Base-by-base conservation (phyloP, 352 stramenopile species). In the Phytophthora pluvialis region DNA sequence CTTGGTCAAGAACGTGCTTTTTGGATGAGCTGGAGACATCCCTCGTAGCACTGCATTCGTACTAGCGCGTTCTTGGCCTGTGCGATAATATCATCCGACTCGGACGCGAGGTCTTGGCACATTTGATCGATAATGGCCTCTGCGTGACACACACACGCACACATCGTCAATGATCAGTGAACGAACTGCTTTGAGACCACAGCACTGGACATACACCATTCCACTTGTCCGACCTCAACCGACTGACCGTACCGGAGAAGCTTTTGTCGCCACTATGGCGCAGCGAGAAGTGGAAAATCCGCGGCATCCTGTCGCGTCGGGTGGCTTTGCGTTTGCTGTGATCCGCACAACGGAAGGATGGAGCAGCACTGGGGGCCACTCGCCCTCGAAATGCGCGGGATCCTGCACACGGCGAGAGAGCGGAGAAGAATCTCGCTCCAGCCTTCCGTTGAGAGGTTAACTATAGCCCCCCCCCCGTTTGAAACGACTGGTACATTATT, bases 11-110 rank as follows among this genome's bases (percentile, higher is more conserved):
- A 32, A 43, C 43, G 10, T 58, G 61, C 79, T 57, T 71, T 75
- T 48, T 86, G 80, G 36, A 88, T 81, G 10, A 84, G 61, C 8
- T 67, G 32, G 11, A 83, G 68, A 53, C 77, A 88, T 31, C 80
- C 74, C 3, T 78, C 54, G 56, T 88, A 88, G 39, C 60, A 56
- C 59, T 86, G 66, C 29, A 80, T 65, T 66, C 64, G 36, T 16
- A 39, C 29, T 29, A 86, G 42, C 25, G 77, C 72, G 25, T 53
- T 66, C 29, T 70, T 72, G 12, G 73, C 64, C 31, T 73, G 72
- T 18, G 51, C 43, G 21, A 86, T 62, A 31, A 86, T 60, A 15
- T 73, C 70, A 40, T 83, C 74, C 26, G 77, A 58, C 32, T 80
- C 68, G 3, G 65, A 39, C 29, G 80, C 64, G 45, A 83, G 58